Conservation (phyloP, 768 basidiomycete genomes). For the Lepiota subincarnata region DNA sequence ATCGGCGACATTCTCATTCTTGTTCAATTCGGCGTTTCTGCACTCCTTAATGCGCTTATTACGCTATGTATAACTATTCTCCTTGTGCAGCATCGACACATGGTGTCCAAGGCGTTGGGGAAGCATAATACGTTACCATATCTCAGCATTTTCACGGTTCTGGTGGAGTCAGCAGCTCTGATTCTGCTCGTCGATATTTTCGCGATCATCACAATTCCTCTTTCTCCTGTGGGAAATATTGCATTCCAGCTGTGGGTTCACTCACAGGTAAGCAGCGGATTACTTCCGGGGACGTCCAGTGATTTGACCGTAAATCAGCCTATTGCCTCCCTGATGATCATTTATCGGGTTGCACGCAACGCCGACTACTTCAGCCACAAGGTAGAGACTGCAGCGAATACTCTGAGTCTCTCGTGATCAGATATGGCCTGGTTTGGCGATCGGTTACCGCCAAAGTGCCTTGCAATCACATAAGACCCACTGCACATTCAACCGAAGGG, state of each 20-base stretch:
- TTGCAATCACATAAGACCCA: too few relatives aligned
- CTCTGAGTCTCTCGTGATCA: not conserved
- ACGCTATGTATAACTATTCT: constrained; percentile 9
- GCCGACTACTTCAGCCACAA: not conserved
- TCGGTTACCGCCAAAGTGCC: too few relatives aligned
- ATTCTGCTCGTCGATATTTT: not conserved
- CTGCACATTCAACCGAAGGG: too few relatives aligned
- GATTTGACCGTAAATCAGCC: not conserved
- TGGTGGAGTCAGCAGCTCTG: not conserved
- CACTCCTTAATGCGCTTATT: constrained; percentile 14
- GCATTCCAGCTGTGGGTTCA: not conserved
- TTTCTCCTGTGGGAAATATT: not conserved
- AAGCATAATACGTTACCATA: not conserved
- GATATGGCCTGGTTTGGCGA: too few relatives aligned
- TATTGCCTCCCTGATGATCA: not conserved
- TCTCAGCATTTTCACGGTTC: not conserved
- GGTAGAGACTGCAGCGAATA: not conserved
- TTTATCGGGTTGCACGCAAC: not conserved
- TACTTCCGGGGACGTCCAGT: too few relatives aligned
- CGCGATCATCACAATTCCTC: not conserved
- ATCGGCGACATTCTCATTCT: not conserved
- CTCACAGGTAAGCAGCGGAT: not conserved
- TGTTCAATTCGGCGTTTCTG: not conserved
- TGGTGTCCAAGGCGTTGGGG: constrained; percentile 9
- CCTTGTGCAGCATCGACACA: constrained; percentile 8